Base-by-base conservation (phyloP, 805 yeast genomes). In the Hanseniaspora mollemarum region DNA sequence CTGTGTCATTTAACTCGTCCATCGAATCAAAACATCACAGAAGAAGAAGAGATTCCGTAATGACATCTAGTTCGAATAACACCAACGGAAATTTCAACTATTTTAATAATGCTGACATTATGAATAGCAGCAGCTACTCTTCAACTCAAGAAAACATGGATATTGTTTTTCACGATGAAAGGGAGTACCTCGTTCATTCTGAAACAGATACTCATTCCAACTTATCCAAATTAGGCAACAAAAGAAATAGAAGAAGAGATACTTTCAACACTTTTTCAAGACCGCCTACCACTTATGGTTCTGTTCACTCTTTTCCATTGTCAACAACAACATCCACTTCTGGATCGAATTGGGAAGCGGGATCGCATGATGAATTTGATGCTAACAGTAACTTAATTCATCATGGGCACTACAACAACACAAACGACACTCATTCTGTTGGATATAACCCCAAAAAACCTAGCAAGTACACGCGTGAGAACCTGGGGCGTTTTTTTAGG, bases 71-170 rank as follows among this genome's bases (percentile, higher is more conserved):
- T 18, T 32, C 29, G 3, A 12, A 41, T 4, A 18, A 15, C 15
- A 41, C 29, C 21, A 32, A 42, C 9, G 18, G 6, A 18, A 37
- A 49, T n/a, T 90, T 92, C 68, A 75, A 78, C 54, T 90, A 88
- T 62, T 90, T 90, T 65, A 78, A 90, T 10, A 71, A 82, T 3
- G 86, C 83, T 51, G 92, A 87, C 57, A 81, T 90, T 42, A 88
- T 83, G 59, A 71, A 74, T 46, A 96, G 97, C 0, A 92, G 84
- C 49, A 96, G 96, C 43, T 69, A 65, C 5, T 74, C 90, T 1
- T 84, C 96, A 1, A 81, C 90, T 1, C 62, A 81, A 57, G 84
- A 80, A 54, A 74, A 76, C 57, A 75, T 83, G 21, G 92, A 83
- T 25, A 39, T 48, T 3, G 55, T 59, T 4, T 51, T 44, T 24